phyloP scores from a whole-genome alignment of 441 rosid genomes.

The Erodium moschatum region DNA sequence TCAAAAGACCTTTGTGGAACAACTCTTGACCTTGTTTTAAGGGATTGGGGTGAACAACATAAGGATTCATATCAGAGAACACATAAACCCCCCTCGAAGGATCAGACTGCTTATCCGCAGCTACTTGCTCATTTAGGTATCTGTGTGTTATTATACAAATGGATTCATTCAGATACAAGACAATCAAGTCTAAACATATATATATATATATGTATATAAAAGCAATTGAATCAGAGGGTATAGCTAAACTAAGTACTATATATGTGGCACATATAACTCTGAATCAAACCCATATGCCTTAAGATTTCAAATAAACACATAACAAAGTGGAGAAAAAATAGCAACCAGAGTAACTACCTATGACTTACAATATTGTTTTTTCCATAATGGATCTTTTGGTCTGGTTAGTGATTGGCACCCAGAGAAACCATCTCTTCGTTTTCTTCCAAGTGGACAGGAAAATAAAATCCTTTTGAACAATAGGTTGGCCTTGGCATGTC shows the following conservation, averaged over 20 bases:
- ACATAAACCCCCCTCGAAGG: conserved; percentile 82
- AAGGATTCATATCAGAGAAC: conserved; percentile 97
- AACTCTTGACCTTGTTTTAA: conserved; percentile 88
- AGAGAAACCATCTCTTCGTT: neutral
- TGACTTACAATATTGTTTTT: neutral
- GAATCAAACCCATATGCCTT: neutral
- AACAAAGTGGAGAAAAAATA: neutral
- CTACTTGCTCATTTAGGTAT: conserved; percentile 61
- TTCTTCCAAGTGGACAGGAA: neutral
- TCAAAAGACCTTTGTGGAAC: conserved; percentile 93
- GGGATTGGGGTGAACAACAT: conserved; percentile 93
- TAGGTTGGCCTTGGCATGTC: neutral
- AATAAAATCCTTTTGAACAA: neutral
- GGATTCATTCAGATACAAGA: neutral
- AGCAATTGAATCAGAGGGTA: neutral
- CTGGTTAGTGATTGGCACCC: neutral
- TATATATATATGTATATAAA: too few species aligned
- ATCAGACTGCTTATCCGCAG: conserved; percentile 40
- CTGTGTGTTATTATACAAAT: conserved; percentile 25
- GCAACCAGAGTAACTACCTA: conserved; percentile 1
- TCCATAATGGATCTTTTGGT: neutral
- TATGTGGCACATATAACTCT: neutral
- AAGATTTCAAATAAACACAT: neutral
- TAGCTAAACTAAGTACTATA: neutral
- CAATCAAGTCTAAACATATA: too few species aligned